Conservation (phyloP, 306 rosid species). For the Cicer cuneatum region DNA sequence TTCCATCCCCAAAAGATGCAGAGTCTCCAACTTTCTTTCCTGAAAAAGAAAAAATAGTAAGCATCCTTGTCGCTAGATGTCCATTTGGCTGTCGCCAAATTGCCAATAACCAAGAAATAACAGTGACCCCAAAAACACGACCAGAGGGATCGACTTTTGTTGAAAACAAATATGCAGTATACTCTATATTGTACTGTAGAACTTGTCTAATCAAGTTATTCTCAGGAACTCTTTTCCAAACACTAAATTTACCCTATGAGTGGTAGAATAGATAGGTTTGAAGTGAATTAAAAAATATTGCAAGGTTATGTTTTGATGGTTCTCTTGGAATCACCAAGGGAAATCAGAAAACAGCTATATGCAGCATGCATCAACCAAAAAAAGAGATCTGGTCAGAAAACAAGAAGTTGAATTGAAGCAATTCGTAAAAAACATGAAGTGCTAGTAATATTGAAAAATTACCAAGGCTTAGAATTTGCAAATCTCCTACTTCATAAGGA, state of each 20-base stretch:
- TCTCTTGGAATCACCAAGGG: constrained; percentile 35
- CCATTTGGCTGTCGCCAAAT: constrained; percentile 25
- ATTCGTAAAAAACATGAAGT: constrained; percentile 25
- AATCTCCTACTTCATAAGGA: constrained; percentile 76
- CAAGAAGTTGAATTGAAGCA: constrained; percentile 10
- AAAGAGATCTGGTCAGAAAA: not conserved
- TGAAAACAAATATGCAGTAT: constrained; percentile 8
- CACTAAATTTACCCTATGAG: constrained; percentile 13
- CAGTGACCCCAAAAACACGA: not conserved
- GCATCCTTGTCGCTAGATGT: constrained; percentile 28
- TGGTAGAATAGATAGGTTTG: constrained; percentile 4
- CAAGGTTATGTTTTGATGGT: constrained; percentile 29
- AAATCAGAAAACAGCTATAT: constrained; percentile 25
- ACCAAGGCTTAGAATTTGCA: constrained; percentile 83
- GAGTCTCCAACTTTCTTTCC: constrained; percentile 83
- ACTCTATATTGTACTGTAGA: constrained; percentile 5
- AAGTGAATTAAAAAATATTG: constrained; percentile 26
- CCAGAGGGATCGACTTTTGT: not conserved
- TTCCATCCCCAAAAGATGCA: constrained; percentile 67
- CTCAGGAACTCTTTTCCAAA: constrained; percentile 11
- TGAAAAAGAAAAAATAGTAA: constrained; percentile 45
- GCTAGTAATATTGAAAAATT: constrained; percentile 43
- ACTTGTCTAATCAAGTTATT: constrained; percentile 27
- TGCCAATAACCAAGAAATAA: constrained; percentile 42
- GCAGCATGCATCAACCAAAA: constrained; percentile 18